A percentile compares a stretch with the other conserved stretches of the same genome.
Evolutionary conservation across 129 eudicot genomes (phyloP).

Genomic region (Saposhnikovia divaricata): DNA sequence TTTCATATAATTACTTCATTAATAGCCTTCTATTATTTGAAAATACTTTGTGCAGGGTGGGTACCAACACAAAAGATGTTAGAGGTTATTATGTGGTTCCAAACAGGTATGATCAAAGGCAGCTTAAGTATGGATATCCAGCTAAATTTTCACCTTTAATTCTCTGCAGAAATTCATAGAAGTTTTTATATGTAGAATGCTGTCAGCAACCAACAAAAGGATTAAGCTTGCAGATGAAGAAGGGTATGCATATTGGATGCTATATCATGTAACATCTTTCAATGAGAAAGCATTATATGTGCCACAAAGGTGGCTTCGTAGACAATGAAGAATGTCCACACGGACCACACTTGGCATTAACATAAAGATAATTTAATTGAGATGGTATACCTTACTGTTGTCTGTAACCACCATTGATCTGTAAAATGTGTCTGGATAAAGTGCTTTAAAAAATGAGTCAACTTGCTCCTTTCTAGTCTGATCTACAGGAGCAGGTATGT

Average conservation of each 20-base stretch:
- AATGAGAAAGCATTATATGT: neutral
- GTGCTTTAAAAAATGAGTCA: slow-evolving; percentile 56
- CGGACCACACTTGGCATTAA: neutral
- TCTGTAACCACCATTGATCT: slow-evolving; percentile 70
- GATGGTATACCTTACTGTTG: slow-evolving; percentile 37
- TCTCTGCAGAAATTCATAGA: too few species aligned
- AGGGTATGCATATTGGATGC: neutral
- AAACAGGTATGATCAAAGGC: neutral
- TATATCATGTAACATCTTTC: neutral
- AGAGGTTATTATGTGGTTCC: neutral
- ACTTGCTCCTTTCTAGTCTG: slow-evolving; percentile 62
- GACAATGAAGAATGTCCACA: neutral
- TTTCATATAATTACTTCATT: neutral
- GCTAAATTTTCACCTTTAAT: too few species aligned
- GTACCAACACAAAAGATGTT: neutral
- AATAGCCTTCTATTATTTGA: neutral
- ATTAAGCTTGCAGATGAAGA: neutral
- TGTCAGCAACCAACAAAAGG: too few species aligned
- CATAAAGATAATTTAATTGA: neutral
- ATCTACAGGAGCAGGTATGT: slow-evolving; percentile 53
- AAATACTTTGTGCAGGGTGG: neutral
- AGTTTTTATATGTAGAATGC: too few species aligned
- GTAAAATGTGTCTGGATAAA: slow-evolving; percentile 79
- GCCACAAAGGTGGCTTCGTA: neutral
- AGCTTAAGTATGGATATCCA: neutral